phyloP scores from a whole-genome alignment of 495 filamentous ascomycete genomes.

The Sordaria brevicollis region DNA sequence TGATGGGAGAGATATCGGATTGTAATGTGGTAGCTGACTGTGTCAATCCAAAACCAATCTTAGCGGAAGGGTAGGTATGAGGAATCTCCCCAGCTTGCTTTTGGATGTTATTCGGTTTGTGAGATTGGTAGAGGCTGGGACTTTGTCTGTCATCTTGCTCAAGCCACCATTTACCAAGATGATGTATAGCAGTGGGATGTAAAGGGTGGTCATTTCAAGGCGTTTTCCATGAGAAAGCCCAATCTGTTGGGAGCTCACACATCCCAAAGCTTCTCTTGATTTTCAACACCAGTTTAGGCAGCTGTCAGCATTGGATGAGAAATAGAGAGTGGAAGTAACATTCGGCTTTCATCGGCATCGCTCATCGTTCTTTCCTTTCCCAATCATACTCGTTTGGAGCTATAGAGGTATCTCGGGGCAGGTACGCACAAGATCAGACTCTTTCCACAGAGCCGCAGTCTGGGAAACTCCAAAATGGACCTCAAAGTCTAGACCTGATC shows the following conservation, averaged over 20 bases:
- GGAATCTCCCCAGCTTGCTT: background rate
- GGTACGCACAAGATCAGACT: background rate
- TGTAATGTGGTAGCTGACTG: background rate
- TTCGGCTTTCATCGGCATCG: background rate
- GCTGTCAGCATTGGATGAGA: background rate
- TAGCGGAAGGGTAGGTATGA: too few relatives aligned
- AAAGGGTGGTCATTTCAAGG: background rate
- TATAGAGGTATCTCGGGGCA: too few relatives aligned
- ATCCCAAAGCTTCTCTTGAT: background rate
- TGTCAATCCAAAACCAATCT: too few relatives aligned
- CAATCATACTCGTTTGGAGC: background rate
- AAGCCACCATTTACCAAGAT: background rate
- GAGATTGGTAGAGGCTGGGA: background rate
- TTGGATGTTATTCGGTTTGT: background rate
- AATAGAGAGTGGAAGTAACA: background rate
- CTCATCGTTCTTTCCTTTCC: background rate
- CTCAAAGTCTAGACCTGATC: background rate
- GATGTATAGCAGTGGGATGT: background rate
- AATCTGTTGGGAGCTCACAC: background rate
- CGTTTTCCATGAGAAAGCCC: background rate
- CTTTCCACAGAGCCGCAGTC: background rate
- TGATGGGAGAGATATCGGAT: background rate
- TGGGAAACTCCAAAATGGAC: too few relatives aligned
- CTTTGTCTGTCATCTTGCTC: background rate
- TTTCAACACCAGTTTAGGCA: background rate